Evolutionary conservation across 306 rosid species (phyloP).

Genomic region (Oxytropis ochrocephala): DNA sequence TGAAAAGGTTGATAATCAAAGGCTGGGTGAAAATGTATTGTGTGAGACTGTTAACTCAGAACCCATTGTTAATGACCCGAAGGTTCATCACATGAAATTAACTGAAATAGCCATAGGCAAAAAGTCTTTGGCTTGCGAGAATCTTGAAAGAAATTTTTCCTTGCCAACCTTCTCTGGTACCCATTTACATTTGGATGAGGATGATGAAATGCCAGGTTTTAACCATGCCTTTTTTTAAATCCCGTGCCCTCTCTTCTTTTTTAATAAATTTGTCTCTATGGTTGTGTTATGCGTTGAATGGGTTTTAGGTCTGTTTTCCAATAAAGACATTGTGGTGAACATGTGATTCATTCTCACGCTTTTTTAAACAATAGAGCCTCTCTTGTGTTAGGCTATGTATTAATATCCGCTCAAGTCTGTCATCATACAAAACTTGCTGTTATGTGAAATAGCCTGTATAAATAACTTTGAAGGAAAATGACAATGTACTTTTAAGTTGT

Average conservation of each 20-base stretch:
- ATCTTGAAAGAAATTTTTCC: conserved; percentile 21
- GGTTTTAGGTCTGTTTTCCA: conserved; percentile 1
- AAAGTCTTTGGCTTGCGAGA: conserved; percentile 28
- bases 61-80: conserved; percentile 16
- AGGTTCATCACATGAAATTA: conserved; percentile 27
- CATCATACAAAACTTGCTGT: not conserved
- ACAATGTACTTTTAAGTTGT: not conserved
- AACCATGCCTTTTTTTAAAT: conserved; percentile 13
- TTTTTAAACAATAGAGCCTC: conserved; percentile 1
- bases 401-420: not conserved
- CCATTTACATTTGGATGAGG: conserved; percentile 22
- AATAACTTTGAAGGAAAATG: not conserved
- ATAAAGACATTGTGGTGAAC: conserved; percentile 11
- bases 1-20: conserved; percentile 22
- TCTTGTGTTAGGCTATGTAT: conserved; percentile 1
- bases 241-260: not conserved
- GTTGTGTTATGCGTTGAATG: not conserved
- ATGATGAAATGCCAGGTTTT: conserved; percentile 50
- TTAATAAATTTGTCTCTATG: not conserved
- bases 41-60: conserved; percentile 23
- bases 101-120: conserved; percentile 35
- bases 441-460: not conserved
- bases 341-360: conserved; percentile 9
- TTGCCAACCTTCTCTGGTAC: conserved; percentile 22
- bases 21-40: conserved; percentile 24